Evolutionary conservation across 768 basidiomycete genomes (phyloP).

Genomic region (Naganishia vishniacii): DNA sequence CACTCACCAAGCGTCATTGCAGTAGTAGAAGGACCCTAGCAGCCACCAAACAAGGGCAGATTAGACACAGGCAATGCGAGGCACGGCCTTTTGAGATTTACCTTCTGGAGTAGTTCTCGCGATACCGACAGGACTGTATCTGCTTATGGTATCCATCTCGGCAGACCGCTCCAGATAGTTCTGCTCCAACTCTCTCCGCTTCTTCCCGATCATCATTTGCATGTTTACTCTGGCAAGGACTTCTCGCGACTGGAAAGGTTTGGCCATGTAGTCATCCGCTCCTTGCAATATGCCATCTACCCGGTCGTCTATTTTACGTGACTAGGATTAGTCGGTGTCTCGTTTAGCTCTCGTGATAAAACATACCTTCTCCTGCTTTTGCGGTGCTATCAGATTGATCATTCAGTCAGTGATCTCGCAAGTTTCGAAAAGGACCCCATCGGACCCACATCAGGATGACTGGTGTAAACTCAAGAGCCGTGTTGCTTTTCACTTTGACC

Average conservation of each 20-base stretch:
- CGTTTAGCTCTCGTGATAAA: background rate
- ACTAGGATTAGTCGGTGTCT: constrained; percentile 17
- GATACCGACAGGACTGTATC: constrained; percentile 43
- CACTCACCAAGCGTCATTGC: constrained; percentile 10
- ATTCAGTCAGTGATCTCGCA: too few species aligned
- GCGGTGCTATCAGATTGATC: constrained; percentile 6
- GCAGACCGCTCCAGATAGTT: constrained; percentile 33
- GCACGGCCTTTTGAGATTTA: background rate
- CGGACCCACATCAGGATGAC: constrained; percentile 28
- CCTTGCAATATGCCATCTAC: constrained; percentile 49
- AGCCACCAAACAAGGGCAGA: too few species aligned
- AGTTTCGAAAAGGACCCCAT: background rate
- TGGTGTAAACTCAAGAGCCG: constrained; percentile 19
- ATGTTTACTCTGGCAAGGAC: constrained; percentile 50
- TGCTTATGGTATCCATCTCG: constrained; percentile 36
- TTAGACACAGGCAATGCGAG: constrained; percentile 28
- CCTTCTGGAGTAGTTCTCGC: constrained; percentile 33
- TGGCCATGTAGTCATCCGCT: constrained; percentile 50
- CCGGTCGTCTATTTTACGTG: constrained; percentile 42
- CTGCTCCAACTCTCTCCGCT: constrained; percentile 38
- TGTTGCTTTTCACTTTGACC: background rate
- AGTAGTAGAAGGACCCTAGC: constrained; percentile 8
- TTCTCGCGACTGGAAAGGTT: constrained; percentile 51
- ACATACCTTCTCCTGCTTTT: constrained; percentile 29
- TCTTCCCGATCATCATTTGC: constrained; percentile 52